Evolutionary conservation across 441 rosid species (phyloP).

Genomic region (Pelargonium fulgidum): DNA sequence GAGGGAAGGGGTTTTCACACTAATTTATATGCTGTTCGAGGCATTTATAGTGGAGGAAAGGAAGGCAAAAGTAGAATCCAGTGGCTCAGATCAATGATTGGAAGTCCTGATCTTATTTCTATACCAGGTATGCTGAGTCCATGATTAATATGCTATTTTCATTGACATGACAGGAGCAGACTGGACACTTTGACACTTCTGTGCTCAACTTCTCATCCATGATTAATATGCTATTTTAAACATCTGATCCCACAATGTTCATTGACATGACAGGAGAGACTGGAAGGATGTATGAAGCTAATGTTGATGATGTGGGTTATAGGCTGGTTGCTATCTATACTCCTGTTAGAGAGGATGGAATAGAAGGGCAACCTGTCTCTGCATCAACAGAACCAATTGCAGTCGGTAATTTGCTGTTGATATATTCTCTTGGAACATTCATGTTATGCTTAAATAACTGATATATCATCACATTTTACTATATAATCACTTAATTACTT

Average conservation of each 20-base stretch:
- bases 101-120: constrained; percentile 95
- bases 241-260: constrained; percentile 17
- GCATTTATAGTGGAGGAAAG: constrained; percentile 87
- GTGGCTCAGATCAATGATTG: constrained; percentile 97
- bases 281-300: constrained; percentile 91
- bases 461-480: not conserved
- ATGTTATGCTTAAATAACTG: not conserved
- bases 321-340: constrained; percentile 85
- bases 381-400: constrained; percentile 90
- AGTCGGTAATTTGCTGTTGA: constrained; percentile 55
- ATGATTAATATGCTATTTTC: not conserved
- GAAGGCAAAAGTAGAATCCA: constrained; percentile 97
- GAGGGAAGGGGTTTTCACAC: constrained; percentile 95
- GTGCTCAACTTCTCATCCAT: not conserved
- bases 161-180: not conserved
- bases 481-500: not conserved
- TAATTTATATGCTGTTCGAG: constrained; percentile 79
- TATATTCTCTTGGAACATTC: not conserved
- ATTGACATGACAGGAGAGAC: constrained; percentile 65
- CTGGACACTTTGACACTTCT: not conserved
- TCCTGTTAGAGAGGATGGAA: constrained; percentile 89
- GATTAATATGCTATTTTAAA: constrained; percentile 6
- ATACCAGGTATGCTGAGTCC: constrained; percentile 56
- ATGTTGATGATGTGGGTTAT: constrained; percentile 98
- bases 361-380: constrained; percentile 93